These are phyloP conservation scores for Cyberlindnera maritima DNA, from an alignment of 805 yeast genomes.

Conservation along the genomic window DNA sequence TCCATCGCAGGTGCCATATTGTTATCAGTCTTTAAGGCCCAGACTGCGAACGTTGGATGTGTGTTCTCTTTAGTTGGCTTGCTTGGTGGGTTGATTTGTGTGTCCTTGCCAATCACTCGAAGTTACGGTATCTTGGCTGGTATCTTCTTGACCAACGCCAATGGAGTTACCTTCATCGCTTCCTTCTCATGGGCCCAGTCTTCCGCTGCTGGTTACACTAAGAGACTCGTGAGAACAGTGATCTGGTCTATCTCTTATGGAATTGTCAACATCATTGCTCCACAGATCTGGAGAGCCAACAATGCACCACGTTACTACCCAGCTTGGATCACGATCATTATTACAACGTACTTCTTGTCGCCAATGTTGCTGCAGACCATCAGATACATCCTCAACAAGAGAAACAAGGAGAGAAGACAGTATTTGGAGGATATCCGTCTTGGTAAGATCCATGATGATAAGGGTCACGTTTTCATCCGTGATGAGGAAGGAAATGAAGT, in stretches of 20 bases:
- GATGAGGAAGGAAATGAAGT: constrained; percentile 28
- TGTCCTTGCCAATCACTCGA: constrained; percentile 36
- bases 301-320: constrained; percentile 41
- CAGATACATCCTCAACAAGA: constrained; percentile 34
- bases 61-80: constrained; percentile 20
- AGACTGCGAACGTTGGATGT: constrained; percentile 30
- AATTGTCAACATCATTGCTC: constrained; percentile 42
- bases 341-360: constrained; percentile 38
- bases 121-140: constrained; percentile 33
- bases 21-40: constrained; percentile 29
- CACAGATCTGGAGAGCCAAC: constrained; percentile 43
- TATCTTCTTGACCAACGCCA: constrained; percentile 29
- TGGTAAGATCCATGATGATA: constrained; percentile 29
- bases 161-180: constrained; percentile 30
- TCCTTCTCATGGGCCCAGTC: constrained; percentile 22
- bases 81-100: constrained; percentile 39
- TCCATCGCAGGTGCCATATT: constrained; percentile 33
- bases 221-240: constrained; percentile 39
- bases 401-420: constrained; percentile 28
- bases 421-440: constrained; percentile 19
- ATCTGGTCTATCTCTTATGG: constrained; percentile 38
- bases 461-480: constrained; percentile 24
- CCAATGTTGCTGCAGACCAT: constrained; percentile 37
- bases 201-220: constrained; percentile 41
- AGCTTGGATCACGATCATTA: constrained; percentile 49